phyloP scores from a whole-genome alignment of 2,329 filamentous ascomycete genomes.

The Trichoderma asperellum region DNA sequence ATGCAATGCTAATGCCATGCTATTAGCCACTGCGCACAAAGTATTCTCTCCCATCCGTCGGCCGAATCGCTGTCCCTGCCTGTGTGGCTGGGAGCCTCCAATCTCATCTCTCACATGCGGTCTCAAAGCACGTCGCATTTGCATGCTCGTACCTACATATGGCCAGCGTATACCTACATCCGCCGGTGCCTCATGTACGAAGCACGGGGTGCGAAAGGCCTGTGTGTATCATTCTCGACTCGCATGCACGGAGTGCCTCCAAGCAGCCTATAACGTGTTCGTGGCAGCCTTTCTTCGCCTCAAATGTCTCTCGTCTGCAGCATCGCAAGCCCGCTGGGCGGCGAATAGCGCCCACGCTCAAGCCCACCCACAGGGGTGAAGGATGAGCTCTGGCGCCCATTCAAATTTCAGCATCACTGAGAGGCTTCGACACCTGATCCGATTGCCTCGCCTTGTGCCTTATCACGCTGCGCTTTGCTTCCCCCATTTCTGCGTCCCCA shows the following conservation, averaged over 20 bases:
- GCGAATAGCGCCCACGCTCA: slow-evolving; percentile 22
- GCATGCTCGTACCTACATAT: not conserved
- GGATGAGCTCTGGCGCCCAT: slow-evolving; percentile 1
- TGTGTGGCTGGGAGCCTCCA: not conserved
- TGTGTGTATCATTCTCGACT: not conserved
- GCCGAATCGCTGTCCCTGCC: not conserved
- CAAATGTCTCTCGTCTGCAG: slow-evolving; percentile 22
- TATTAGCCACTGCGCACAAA: not conserved
- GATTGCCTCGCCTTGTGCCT: slow-evolving; percentile 20
- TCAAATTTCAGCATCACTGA: not conserved
- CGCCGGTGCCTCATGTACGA: not conserved
- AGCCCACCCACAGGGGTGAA: slow-evolving; percentile 10
- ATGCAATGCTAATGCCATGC: not conserved
- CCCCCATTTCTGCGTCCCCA: slow-evolving; percentile 18
- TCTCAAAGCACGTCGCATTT: not conserved
- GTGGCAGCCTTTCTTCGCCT: slow-evolving; percentile 3
- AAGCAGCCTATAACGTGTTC: not conserved
- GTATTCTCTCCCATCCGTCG: not conserved
- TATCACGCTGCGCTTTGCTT: slow-evolving; percentile 12
- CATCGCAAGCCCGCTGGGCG: slow-evolving; percentile 19
- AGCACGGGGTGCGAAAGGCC: slow-evolving; percentile 8
- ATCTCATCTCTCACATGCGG: not conserved
- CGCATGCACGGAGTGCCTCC: not conserved
- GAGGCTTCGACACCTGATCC: slow-evolving; percentile 13
- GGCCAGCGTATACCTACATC: not conserved